Base-by-base conservation (phyloP, 495 filamentous ascomycete genomes). In the Usnea hakonensis region DNA sequence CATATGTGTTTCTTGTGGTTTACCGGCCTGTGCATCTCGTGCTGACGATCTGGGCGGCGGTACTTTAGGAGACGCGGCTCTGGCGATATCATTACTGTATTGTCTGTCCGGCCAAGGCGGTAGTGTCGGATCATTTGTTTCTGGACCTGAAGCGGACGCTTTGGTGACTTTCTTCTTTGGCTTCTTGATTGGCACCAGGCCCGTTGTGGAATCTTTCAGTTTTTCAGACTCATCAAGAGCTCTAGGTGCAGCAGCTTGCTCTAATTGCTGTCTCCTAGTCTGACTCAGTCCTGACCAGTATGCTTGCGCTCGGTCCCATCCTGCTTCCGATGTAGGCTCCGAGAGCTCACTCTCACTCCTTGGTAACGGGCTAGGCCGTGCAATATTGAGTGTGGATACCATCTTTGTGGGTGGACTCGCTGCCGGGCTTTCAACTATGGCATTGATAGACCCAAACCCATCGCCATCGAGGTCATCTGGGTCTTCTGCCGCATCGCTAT, bases 401-500 rank as follows among this genome's bases (percentile, higher is more conserved):
- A 68, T 64, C 38, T 36, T 28, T 17, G 26, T 58, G 23, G 53
- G 43, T 59, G 65, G 50, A 66, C 54, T 54, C 54, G 61, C 41
- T 7, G 63, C 62, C 21, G 86, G 82, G 55, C 80, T 85, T 57
- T 91, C 86, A 3, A 95, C 79, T 48, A 95, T 86, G 33, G 91
- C 91, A 74, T 95, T 84, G 52, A 96, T 83, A 16, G 90, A 95
- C 54, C 87, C 81, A 72, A 91, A 96, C 0, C 87, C 89, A 65
- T 86, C 84, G 7, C 85, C 86, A 44, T 88, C 86, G 19, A 78
- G 56, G 33, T 92, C 84, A 0, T 81, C 78, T 2, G 88, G 74
- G 58, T 90, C 88, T 69, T 96, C 91, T 46, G 86, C 86, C 3
- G 91, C 91, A 78, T 96, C 91, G 68, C 89, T 94, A 72, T 93